A percentile compares a stretch with the other conserved stretches of the same genome.
Evolutionary conservation across 2,329 filamentous ascomycete genomes (phyloP).

Genomic region (Tolypocladium amazonense): DNA sequence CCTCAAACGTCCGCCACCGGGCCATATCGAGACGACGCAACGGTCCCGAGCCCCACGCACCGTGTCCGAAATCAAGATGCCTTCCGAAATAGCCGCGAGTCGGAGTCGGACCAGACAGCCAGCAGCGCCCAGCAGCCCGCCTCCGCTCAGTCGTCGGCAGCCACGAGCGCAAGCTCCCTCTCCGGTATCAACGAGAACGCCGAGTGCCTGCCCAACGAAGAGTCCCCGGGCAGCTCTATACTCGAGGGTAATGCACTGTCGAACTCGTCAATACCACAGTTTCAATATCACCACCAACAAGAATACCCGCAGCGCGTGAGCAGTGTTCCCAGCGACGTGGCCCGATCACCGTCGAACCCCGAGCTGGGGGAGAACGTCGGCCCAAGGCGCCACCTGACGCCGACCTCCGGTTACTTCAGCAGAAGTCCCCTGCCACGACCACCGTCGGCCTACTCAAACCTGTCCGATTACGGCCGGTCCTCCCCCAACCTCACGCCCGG

Average conservation of each 20-base stretch:
- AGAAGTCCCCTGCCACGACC: slow-evolving; percentile 56
- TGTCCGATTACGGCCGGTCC: slow-evolving; percentile 60
- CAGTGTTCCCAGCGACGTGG: slow-evolving; percentile 31
- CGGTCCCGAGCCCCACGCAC: slow-evolving; percentile 20
- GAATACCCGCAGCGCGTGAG: slow-evolving; percentile 28
- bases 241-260: slow-evolving; percentile 31
- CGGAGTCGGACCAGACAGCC: slow-evolving; percentile 40
- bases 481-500: slow-evolving; percentile 38
- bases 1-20: slow-evolving; percentile 7
- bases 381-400: slow-evolving; percentile 53
- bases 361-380: slow-evolving; percentile 40
- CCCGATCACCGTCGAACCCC: slow-evolving; percentile 37
- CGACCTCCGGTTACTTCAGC: slow-evolving; percentile 41
- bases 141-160: slow-evolving; percentile 41
- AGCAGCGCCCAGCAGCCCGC: slow-evolving; percentile 36
- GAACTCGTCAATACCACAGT: slow-evolving; percentile 39
- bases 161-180: slow-evolving; percentile 46
- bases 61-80: slow-evolving; percentile 21
- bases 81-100: slow-evolving; percentile 41
- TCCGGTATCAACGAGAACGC: slow-evolving; percentile 37
- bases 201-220: slow-evolving; percentile 32
- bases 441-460: slow-evolving; percentile 63
- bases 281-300: slow-evolving; percentile 54
- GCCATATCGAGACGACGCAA: slow-evolving; percentile 19
- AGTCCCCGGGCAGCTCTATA: slow-evolving; percentile 39